Base-by-base conservation (phyloP, 257 asterid species). In the Solanum gandarillasii region DNA sequence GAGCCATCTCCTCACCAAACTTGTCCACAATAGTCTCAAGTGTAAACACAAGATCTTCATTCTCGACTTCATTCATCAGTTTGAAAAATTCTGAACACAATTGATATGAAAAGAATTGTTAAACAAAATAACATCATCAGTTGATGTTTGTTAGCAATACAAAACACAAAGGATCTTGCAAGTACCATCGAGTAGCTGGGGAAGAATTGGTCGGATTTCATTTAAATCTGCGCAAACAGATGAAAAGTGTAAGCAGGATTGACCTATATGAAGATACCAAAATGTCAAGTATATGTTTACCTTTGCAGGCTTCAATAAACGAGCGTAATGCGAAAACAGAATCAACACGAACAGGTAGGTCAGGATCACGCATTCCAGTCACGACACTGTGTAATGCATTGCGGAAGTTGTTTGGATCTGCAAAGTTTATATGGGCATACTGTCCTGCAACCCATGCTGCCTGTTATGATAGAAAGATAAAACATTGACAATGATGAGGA, bases 371-470 rank as follows among this genome's bases (percentile, higher is more conserved):
- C 99, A 97, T 97, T 86, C 99, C 99, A 89, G 98, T 92, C 91
- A 97, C 98, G 92, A 97, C 96, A 39, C 98, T 89, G 84, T 92
- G 98, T 91, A 97, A 90, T 55, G 99, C 98, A 87, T 93, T 92
- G 76, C 98, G 95, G 92, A 96, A 97, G 92, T 95, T 97, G 85
- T 93, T 95, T 62, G 98, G 94, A 84, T 96, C 97, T 9, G 97
- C 89, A 92, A 97, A 97, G 86, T 84, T 94, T 87, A 97, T 87
- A 87, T 94, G 98, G 55, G 99, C 99, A 90, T 97, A 97, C 91
- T 97, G 99, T 87, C 99, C 99, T 23, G 99, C 98, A 93, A 97
- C 99, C 99, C 99, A 97, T 39, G 99, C 99, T 35, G 99, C 99
- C 99, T 97, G 89, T 78, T 88, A 75, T 67, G 70, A 90, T 87